These are phyloP conservation scores for Dittrichia graveolens DNA, from an alignment of 129 eudicot genomes.

Conservation along the genomic window DNA sequence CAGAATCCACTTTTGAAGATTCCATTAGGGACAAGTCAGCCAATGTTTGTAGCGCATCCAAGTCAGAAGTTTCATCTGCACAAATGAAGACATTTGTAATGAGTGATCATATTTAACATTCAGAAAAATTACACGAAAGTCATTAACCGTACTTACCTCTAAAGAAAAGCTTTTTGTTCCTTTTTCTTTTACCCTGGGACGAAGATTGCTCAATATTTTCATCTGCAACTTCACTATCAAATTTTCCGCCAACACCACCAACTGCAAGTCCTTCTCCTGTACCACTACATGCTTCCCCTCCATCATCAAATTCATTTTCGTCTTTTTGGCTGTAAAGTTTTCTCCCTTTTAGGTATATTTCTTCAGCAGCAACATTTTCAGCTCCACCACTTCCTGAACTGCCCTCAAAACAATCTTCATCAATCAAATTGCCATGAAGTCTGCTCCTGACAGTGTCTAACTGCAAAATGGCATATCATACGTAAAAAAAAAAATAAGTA, in stretches of 20 bases:
- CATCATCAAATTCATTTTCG: constrained; percentile 47
- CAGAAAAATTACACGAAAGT: background rate
- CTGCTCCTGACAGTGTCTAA: constrained; percentile 25
- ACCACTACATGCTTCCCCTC: constrained; percentile 48
- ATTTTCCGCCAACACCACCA: constrained; percentile 23
- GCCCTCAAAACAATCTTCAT: constrained; percentile 52
- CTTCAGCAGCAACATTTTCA: constrained; percentile 29
- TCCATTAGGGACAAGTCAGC: constrained; percentile 54
- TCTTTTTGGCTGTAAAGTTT: constrained; percentile 41
- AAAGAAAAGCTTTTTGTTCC: constrained; percentile 42
- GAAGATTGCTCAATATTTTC: constrained; percentile 36
- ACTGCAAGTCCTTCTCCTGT: constrained; percentile 46
- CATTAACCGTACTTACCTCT: constrained; percentile 40
- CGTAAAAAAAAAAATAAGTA: background rate
- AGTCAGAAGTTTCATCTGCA: constrained; percentile 50
- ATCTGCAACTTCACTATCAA: constrained; percentile 32
- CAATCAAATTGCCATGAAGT: constrained; percentile 41
- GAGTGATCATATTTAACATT: constrained; percentile 11
- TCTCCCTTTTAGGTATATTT: constrained; percentile 45
- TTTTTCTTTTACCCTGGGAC: constrained; percentile 51
- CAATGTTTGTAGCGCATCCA: constrained; percentile 59
- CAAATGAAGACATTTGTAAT: constrained; percentile 11
- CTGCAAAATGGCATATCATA: constrained; percentile 25
- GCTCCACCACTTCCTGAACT: constrained; percentile 52
- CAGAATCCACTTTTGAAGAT: constrained; percentile 17